These are phyloP conservation scores for Boletus subcaerulescens DNA, from an alignment of 768 basidiomycete species.

Conservation along the genomic window DNA sequence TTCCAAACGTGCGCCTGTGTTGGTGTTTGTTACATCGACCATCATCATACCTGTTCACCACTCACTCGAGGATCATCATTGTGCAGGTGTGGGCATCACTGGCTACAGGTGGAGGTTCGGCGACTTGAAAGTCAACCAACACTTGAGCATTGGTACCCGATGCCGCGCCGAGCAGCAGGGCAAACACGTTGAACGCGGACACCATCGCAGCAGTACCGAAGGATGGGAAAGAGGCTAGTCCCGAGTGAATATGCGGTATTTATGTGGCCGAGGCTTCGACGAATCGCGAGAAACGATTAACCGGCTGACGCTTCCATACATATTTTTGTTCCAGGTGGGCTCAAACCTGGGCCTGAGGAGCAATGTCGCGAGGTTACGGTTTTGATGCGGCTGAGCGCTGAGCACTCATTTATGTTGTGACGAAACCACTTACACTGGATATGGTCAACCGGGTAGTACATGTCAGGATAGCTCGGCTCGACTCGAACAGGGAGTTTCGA, in stretches of 20 bases:
- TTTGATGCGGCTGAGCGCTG: too few relatives aligned
- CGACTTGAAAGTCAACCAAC: slow-evolving; percentile 66
- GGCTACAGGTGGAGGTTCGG: slow-evolving; percentile 71
- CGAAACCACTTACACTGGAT: too few relatives aligned
- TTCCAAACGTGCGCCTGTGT: slow-evolving; percentile 65
- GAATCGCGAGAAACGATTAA: neutral
- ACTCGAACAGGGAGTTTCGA: neutral
- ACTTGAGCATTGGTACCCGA: slow-evolving; percentile 22
- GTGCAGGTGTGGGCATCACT: slow-evolving; percentile 59
- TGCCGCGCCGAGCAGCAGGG: slow-evolving; percentile 9
- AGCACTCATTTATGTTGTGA: too few relatives aligned
- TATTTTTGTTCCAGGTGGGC: neutral
- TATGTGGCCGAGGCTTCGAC: neutral
- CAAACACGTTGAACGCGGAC: slow-evolving; percentile 8
- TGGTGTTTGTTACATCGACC: neutral
- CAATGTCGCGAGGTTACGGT: too few relatives aligned
- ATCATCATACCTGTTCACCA: neutral
- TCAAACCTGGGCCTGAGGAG: too few relatives aligned
- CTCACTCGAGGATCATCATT: slow-evolving; percentile 59
- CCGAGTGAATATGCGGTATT: neutral
- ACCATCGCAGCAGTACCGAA: slow-evolving; percentile 19
- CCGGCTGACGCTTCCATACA: neutral
- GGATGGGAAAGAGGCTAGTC: neutral
- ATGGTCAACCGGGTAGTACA: neutral
- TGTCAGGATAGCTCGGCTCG: too few relatives aligned